Percentiles rank a stretch among this genome's conserved stretches.
phyloP scores from a whole-genome alignment of 225 moss, liverwort and hornwort genomes.

The Sphagnum tenellum region DNA sequence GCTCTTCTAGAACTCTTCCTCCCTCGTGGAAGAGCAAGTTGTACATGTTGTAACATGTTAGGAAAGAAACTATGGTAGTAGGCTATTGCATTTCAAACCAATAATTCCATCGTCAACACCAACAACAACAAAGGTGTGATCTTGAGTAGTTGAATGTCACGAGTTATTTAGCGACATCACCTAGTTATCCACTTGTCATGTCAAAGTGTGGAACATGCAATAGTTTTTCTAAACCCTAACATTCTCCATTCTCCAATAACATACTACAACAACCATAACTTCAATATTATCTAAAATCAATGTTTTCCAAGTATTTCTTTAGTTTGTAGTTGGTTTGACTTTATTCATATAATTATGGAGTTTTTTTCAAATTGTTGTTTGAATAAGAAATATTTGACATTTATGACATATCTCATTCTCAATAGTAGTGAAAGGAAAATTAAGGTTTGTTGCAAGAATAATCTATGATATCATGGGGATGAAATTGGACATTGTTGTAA shows the following conservation, averaged over 20 bases:
- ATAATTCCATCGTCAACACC: no score
- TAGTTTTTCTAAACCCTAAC: slow-evolving; percentile 61
- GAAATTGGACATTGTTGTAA: not conserved
- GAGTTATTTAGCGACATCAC: not conserved
- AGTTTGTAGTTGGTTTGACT: not conserved
- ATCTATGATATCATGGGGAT: no score
- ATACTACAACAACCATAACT: slow-evolving; percentile 29
- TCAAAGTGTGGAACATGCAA: slow-evolving; percentile 72
- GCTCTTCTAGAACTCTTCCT: no score
- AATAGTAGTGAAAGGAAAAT: not conserved
- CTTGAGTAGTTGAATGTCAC: no score
- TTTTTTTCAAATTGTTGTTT: not conserved
- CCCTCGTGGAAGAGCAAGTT: no score
- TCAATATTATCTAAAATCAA: slow-evolving; percentile 40
- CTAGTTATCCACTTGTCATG: slow-evolving; percentile 71
- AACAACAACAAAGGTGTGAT: no score
- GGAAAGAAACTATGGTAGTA: no score
- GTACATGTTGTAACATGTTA: no score
- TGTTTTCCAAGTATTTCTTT: slow-evolving; percentile 33
- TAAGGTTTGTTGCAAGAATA: no score
- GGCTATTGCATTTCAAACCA: no score
- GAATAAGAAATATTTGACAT: not conserved
- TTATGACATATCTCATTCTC: not conserved
- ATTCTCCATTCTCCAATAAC: slow-evolving; percentile 62
- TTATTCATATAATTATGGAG: not conserved